A percentile compares a stretch with the other conserved stretches of the same genome.
Evolutionary conservation across 2,329 filamentous ascomycete species (phyloP).

Genomic region (Ophiosphaerella herpotricha): DNA sequence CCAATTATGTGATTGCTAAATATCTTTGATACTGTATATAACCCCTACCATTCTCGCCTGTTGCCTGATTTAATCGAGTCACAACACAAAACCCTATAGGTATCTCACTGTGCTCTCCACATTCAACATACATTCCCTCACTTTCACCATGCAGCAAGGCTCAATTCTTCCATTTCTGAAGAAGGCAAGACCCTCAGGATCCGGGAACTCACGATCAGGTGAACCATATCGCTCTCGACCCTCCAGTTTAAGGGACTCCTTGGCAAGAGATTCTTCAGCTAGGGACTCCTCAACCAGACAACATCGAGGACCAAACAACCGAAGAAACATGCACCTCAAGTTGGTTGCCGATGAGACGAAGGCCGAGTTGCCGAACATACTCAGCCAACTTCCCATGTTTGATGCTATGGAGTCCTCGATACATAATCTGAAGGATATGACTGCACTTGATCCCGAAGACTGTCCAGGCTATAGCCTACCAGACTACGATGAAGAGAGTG

Average conservation of each 20-base stretch:
- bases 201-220: conserved; percentile 15
- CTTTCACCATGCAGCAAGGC: conserved; percentile 23
- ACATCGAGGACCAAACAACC: conserved; percentile 20
- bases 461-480: conserved; percentile 29
- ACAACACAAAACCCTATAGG: background rate
- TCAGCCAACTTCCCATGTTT: conserved; percentile 20
- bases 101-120: background rate
- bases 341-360: conserved; percentile 33
- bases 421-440: conserved; percentile 18
- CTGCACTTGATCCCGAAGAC: conserved; percentile 17
- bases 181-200: conserved; percentile 7
- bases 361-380: conserved; percentile 24
- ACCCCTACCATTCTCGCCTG: conserved; percentile 11
- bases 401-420: conserved; percentile 23
- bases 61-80: conserved; percentile 13
- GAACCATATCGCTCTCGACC: conserved; percentile 19
- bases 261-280: background rate
- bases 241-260: conserved; percentile 3
- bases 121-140: background rate
- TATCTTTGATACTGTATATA: background rate
- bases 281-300: conserved; percentile 7
- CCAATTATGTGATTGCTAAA: background rate
- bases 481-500: conserved; percentile 14
- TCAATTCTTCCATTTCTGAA: conserved; percentile 28
- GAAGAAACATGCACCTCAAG: conserved; percentile 30